Evolutionary conservation across 352 stramenopile genomes (phyloP).

Genomic region (Globisporangium iwayamae): DNA sequence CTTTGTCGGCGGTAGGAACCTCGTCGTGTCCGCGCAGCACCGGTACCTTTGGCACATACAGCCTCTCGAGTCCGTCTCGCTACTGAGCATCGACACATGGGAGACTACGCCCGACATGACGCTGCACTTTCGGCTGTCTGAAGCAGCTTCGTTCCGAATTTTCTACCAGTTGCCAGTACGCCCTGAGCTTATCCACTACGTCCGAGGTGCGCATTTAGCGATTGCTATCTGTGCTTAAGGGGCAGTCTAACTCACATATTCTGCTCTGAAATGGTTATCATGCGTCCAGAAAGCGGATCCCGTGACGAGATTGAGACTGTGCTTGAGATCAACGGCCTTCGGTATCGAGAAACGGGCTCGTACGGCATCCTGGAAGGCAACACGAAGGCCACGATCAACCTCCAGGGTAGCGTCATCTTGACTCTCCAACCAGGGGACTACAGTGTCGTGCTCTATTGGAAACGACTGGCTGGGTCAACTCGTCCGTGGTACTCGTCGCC

Average conservation of each 20-base stretch:
- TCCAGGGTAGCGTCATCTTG: conserved; percentile 63
- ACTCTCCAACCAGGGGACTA: conserved; percentile 65
- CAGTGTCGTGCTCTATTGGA: conserved; percentile 58
- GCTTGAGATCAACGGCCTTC: conserved; percentile 59
- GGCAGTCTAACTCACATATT: neutral
- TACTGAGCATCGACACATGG: conserved; percentile 53
- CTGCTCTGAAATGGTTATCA: conserved; percentile 9
- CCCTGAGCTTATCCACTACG: conserved; percentile 46
- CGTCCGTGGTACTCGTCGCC: conserved; percentile 65
- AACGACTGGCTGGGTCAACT: conserved; percentile 35
- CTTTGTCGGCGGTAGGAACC: conserved; percentile 56
- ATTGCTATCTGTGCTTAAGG: neutral
- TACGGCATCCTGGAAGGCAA: conserved; percentile 50
- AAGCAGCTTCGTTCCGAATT: conserved; percentile 46
- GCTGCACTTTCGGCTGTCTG: conserved; percentile 43
- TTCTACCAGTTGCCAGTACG: conserved; percentile 77
- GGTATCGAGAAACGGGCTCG: conserved; percentile 66
- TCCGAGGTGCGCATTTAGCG: conserved; percentile 34
- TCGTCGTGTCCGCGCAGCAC: conserved; percentile 65
- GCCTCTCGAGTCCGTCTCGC: conserved; percentile 32
- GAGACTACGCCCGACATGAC: conserved; percentile 52
- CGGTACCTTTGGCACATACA: conserved; percentile 67
- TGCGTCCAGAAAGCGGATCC: conserved; percentile 36
- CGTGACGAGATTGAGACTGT: conserved; percentile 62
- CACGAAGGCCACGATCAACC: conserved; percentile 49